Evolutionary conservation across 139 green algal genomes (phyloP), one percentile per base, ranked within the genome.

Genomic region (Chlorella sp.): DNA sequence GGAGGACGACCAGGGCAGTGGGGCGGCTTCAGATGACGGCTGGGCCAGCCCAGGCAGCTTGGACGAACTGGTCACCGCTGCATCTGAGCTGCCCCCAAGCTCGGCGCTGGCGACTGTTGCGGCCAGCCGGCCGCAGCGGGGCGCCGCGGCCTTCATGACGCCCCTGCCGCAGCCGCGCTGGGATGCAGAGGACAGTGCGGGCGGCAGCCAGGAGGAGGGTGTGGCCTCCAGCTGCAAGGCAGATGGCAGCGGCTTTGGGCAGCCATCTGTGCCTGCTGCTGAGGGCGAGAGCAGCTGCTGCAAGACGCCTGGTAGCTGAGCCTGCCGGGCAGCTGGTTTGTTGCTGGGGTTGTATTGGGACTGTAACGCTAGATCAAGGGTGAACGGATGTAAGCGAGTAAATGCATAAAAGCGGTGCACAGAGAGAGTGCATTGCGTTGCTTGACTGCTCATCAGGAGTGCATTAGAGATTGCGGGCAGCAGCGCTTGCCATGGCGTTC

Each of bases 21-120:
- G 43, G n/a, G 60, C 40, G 74, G 77, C 77, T n/a, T n/a, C 41
- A 28, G 56, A 34, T 20, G 60, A 58, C 9, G 76, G 76, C 40
- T 83, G 77, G 77, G 77, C 73, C 77, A 83, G 77, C 77, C 77
- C 77, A 16, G 77, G 77, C 77, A 73, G 77, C 77, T 43, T 83
- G 20, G 77, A 83, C 38, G 77, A 73, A 60, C 60, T 73, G 13
- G 60, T 62, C 22, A 83, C 77, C 9, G 77, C 77, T 17, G 24
- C 48, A 5, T 82, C 76, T 26, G 36, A 72, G 36, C 54, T 54
- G 76, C 34, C 76, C 1, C 76, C 76, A 13, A 58, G 54, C 38
- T 60, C 58, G 2, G 60, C 26, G 60, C 77, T 83, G 38, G 60
- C 58, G 40, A 83, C 77, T 2, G 40, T 73, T 28, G 77, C 77